Evolutionary conservation across 2,329 filamentous ascomycete species (phyloP).

Genomic region (Ophiostoma piceae): DNA sequence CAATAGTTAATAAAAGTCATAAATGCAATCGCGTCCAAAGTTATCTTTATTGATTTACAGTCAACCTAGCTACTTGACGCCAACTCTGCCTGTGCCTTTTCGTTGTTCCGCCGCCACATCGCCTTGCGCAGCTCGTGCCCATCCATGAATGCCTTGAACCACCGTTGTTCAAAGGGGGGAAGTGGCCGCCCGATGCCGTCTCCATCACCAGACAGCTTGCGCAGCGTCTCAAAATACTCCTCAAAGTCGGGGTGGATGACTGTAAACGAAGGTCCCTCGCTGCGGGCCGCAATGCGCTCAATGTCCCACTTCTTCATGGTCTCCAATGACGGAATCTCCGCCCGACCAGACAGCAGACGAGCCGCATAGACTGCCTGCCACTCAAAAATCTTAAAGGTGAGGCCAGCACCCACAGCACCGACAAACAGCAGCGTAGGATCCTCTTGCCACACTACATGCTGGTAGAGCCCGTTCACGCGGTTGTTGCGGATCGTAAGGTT

Average conservation of each 20-base stretch:
- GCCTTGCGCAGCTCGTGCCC: conserved; percentile 17
- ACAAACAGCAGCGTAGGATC: conserved; percentile 55
- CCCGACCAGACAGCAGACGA: conserved; percentile 45
- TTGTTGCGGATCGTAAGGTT: conserved; percentile 52
- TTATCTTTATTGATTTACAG: neutral
- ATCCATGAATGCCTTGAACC: conserved; percentile 15
- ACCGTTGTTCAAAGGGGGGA: neutral
- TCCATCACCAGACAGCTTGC: conserved; percentile 44
- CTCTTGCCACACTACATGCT: conserved; percentile 51
- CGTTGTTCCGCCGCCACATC: conserved; percentile 17
- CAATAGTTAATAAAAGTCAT: too few species aligned
- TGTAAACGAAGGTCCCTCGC: conserved; percentile 53
- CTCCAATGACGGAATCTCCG: conserved; percentile 43
- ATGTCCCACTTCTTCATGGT: conserved; percentile 54
- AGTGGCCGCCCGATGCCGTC: conserved; percentile 5
- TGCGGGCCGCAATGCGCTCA: conserved; percentile 48
- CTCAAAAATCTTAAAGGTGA: conserved; percentile 66
- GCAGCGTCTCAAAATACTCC: conserved; percentile 57
- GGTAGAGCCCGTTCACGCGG: conserved; percentile 51
- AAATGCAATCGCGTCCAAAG: too few species aligned
- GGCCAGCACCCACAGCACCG: conserved; percentile 51
- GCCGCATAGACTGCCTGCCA: conserved; percentile 32
- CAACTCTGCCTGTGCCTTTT: neutral
- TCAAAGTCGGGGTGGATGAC: conserved; percentile 58
- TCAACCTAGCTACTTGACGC: neutral